Conservation (phyloP, 441 rosid genomes). For the Croton laevigatus region DNA sequence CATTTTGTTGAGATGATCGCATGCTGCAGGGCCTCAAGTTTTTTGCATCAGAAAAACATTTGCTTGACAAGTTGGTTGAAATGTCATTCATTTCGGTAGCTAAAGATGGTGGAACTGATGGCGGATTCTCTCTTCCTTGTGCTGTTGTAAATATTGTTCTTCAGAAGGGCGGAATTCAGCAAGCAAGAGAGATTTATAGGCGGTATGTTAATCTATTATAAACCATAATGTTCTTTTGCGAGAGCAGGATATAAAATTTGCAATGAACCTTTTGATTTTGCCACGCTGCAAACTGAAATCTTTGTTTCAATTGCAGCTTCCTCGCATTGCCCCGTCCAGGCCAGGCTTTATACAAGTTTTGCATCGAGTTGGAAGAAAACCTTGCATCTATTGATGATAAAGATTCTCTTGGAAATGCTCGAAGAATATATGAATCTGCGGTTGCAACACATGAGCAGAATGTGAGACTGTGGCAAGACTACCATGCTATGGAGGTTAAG, state of each 20-base stretch:
- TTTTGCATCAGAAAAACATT: constrained; percentile 44
- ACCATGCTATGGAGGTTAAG: constrained; percentile 68
- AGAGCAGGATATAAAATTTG: neutral
- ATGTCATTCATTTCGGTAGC: constrained; percentile 48
- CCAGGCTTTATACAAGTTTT: constrained; percentile 49
- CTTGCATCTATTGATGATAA: constrained; percentile 54
- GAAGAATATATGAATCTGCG: constrained; percentile 79
- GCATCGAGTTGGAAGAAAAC: constrained; percentile 76
- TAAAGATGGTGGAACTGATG: constrained; percentile 53
- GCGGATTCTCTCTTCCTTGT: constrained; percentile 62
- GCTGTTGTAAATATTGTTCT: constrained; percentile 51
- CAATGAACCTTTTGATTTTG: neutral
- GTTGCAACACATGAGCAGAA: constrained; percentile 59
- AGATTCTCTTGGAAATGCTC: constrained; percentile 50
- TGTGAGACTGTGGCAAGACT: constrained; percentile 63
- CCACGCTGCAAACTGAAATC: neutral
- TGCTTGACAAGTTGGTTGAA: constrained; percentile 66
- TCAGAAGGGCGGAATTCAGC: constrained; percentile 54
- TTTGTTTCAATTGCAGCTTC: constrained; percentile 51
- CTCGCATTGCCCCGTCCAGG: constrained; percentile 70
- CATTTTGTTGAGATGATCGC: neutral
- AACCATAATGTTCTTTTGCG: neutral
- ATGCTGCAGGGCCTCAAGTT: constrained; percentile 59
- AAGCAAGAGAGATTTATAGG: constrained; percentile 62
- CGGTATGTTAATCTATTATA: constrained; percentile 37